phyloP scores from a whole-genome alignment of 768 basidiomycete genomes.

The Psilocybe subaeruginosa region DNA sequence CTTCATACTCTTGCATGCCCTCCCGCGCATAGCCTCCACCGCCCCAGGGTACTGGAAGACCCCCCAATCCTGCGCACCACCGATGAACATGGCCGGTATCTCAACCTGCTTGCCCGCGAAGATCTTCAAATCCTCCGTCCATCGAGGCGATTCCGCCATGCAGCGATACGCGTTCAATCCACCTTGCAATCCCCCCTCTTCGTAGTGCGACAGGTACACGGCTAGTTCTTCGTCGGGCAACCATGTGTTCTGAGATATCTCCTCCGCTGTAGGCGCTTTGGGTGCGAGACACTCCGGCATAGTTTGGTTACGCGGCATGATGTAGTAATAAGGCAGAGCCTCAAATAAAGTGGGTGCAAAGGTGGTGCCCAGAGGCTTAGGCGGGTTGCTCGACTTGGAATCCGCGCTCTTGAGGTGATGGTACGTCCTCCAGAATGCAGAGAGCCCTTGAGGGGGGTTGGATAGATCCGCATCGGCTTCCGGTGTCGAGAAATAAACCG shows the following conservation, averaged over 20 bases:
- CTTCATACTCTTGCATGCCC: slow-evolving; percentile 36
- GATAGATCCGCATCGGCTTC: slow-evolving; percentile 50
- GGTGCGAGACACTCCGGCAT: slow-evolving; percentile 53
- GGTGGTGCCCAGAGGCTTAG: slow-evolving; percentile 36
- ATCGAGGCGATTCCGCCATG: slow-evolving; percentile 33
- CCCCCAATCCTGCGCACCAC: slow-evolving; percentile 63
- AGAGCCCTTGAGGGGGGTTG: slow-evolving; percentile 45
- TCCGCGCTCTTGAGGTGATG: slow-evolving; percentile 64
- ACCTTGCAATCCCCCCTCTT: slow-evolving; percentile 63
- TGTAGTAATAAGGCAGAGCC: slow-evolving; percentile 58
- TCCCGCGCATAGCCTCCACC: slow-evolving; percentile 44
- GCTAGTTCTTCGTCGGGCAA: slow-evolving; percentile 49
- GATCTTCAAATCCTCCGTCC: slow-evolving; percentile 42
- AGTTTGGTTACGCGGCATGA: slow-evolving; percentile 55
- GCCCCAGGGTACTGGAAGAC: slow-evolving; percentile 57
- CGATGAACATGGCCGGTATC: slow-evolving; percentile 60
- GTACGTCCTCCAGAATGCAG: slow-evolving; percentile 53
- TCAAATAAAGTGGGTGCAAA: slow-evolving; percentile 37
- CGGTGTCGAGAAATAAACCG: slow-evolving; percentile 48
- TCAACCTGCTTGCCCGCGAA: slow-evolving; percentile 49
- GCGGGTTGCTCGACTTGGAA: slow-evolving; percentile 42
- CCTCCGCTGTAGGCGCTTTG: slow-evolving; percentile 33
- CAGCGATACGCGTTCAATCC: slow-evolving; percentile 61
- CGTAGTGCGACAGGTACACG: slow-evolving; percentile 53
- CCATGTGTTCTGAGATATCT: slow-evolving; percentile 41